These are phyloP conservation scores for Backusella westeae DNA, from an alignment of 192 early-diverging fungal species.

Conservation along the genomic window DNA sequence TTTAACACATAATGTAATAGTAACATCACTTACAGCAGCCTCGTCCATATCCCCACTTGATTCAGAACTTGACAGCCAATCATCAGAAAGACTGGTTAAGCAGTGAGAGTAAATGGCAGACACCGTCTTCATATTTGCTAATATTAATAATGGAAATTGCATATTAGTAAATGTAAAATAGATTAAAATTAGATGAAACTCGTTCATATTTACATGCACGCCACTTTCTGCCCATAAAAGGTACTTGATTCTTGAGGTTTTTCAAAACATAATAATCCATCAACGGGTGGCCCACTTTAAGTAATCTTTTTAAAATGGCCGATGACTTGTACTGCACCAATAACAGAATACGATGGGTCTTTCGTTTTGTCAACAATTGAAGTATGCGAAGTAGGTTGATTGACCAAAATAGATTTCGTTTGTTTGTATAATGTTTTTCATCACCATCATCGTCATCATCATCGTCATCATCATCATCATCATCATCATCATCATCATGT, in stretches of 20 bases:
- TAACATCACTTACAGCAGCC: conserved; percentile 2
- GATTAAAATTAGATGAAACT: background rate
- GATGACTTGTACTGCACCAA: conserved; percentile 84
- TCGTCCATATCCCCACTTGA: conserved; percentile 39
- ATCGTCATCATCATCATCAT: background rate
- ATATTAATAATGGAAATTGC: background rate
- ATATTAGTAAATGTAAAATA: background rate
- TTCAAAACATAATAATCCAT: conserved; percentile 77
- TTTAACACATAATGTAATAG: background rate
- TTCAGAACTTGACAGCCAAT: conserved; percentile 67
- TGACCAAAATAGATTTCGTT: conserved; percentile 65
- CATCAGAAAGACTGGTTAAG: conserved; percentile 60
- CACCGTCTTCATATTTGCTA: conserved; percentile 78
- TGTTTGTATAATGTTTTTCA: conserved; percentile 22
- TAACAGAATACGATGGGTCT: conserved; percentile 71
- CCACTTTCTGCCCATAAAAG: conserved; percentile 81
- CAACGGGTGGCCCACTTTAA: conserved; percentile 67
- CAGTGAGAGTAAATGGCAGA: conserved; percentile 71
- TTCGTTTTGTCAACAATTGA: conserved; percentile 79
- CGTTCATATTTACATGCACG: conserved; percentile 48
- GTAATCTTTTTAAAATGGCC: conserved; percentile 72
- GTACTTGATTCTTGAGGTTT: conserved; percentile 76
- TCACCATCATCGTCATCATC: conserved; percentile 9
- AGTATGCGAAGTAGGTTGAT: conserved; percentile 74
- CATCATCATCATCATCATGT: conserved; percentile 4